These are phyloP conservation scores for Fusarium solani-melongenae DNA, from an alignment of 2,329 filamentous ascomycete species.

Conservation along the genomic window DNA sequence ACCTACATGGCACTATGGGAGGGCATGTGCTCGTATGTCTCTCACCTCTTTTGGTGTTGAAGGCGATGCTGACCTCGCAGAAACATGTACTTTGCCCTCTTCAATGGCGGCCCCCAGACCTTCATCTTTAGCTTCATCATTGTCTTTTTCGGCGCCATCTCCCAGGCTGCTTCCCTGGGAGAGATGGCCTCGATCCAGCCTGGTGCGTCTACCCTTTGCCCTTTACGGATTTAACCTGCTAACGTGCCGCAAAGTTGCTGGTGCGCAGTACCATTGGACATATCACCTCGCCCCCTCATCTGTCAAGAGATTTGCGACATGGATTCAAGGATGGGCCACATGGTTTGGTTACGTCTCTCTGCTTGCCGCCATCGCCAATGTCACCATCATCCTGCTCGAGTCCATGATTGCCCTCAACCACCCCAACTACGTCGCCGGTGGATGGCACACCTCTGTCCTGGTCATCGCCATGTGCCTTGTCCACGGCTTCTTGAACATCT, in stretches of 20 bases:
- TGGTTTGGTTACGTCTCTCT: slow-evolving; percentile 42
- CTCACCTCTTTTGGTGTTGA: neutral
- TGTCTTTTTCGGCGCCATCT: slow-evolving; percentile 39
- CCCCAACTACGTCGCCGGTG: slow-evolving; percentile 33
- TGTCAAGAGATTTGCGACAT: slow-evolving; percentile 38
- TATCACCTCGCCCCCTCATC: slow-evolving; percentile 35
- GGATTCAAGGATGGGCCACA: slow-evolving; percentile 40
- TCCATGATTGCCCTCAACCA: slow-evolving; percentile 42
- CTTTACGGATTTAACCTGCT: neutral
- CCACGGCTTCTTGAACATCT: slow-evolving; percentile 37
- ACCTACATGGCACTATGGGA: slow-evolving; percentile 42
- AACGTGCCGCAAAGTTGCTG: slow-evolving; percentile 1
- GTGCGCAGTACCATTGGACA: slow-evolving; percentile 41
- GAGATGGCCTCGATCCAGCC: slow-evolving; percentile 43
- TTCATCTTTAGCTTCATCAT: slow-evolving; percentile 42
- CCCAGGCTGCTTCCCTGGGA: slow-evolving; percentile 37
- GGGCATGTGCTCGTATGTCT: slow-evolving; percentile 39
- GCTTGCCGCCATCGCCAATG: slow-evolving; percentile 39
- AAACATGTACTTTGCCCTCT: slow-evolving; percentile 43
- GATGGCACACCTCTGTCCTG: slow-evolving; percentile 39
- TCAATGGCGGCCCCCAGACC: slow-evolving; percentile 39
- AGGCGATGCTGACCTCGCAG: slow-evolving; percentile 6
- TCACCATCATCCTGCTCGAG: slow-evolving; percentile 42
- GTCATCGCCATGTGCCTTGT: slow-evolving; percentile 42
- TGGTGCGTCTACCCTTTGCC: neutral